Conservation (phyloP, 148 eudicot species). For the Linanthus parryae region DNA sequence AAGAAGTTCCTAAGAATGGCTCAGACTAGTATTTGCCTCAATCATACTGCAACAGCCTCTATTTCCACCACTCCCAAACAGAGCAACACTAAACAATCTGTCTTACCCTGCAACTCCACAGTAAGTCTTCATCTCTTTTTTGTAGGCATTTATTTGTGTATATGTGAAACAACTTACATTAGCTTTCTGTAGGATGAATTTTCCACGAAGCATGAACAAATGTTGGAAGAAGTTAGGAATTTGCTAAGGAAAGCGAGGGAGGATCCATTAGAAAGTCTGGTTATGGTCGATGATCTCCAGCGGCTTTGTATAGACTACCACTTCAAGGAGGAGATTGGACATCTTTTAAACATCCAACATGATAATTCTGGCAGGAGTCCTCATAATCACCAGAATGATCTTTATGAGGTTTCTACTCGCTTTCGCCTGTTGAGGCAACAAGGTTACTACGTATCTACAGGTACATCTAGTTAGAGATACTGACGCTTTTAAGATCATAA, state of each 20-base stretch:
- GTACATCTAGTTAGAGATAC: no score
- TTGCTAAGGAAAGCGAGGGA: conserved; percentile 1
- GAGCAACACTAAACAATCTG: no score
- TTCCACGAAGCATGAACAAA: not conserved
- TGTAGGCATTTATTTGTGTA: no score
- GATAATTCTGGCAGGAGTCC: not conserved
- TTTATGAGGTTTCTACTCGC: conserved; percentile 33
- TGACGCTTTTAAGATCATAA: no score
- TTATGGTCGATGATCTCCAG: conserved; percentile 24
- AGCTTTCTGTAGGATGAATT: conserved; percentile 7
- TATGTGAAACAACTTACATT: no score
- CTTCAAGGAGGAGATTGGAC: conserved; percentile 34
- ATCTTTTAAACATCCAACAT: conserved; percentile 10
- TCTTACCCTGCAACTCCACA: no score
- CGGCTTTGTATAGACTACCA: conserved; percentile 29
- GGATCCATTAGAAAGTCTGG: conserved; percentile 9
- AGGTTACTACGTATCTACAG: conserved; percentile 36
- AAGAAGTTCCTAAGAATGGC: no score
- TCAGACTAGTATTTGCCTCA: no score
- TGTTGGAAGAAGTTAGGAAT: conserved; percentile 4
- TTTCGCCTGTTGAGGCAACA: conserved; percentile 48
- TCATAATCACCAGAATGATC: conserved; percentile 2
- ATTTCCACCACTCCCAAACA: no score
- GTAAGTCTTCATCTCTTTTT: no score
- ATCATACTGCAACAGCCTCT: no score